Percentiles rank a stretch among this genome's conserved stretches.
Conservation (phyloP, 495 filamentous ascomycete genomes). For the Clavariopsis aquatica region DNA sequence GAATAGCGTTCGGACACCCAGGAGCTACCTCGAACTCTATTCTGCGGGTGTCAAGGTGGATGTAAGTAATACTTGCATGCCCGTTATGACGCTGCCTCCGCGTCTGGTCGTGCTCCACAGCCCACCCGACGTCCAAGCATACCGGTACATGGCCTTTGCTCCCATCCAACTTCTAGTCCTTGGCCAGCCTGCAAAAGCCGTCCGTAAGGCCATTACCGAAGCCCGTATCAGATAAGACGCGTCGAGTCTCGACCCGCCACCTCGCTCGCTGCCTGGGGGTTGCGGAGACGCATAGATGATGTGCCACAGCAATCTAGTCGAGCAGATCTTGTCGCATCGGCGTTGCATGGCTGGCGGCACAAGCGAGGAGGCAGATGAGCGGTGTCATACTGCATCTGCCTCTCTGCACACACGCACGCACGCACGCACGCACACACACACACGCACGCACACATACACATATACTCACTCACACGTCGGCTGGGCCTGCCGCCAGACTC, state of each 20-base stretch:
- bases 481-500: too few species aligned
- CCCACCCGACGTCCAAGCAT: background rate
- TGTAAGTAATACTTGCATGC: background rate
- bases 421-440: too few species aligned
- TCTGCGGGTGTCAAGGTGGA: background rate
- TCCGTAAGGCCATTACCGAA: conserved; percentile 13
- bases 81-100: background rate
- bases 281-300: background rate
- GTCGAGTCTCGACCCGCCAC: background rate
- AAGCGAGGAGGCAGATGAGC: conserved; percentile 18
- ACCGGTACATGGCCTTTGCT: background rate
- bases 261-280: too few species aligned
- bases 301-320: conserved; percentile 3
- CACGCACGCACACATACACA: too few species aligned
- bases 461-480: too few species aligned
- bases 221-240: conserved; percentile 7
- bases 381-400: conserved; percentile 4
- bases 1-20: background rate
- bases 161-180: background rate
- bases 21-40: background rate
- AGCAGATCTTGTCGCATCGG: background rate
- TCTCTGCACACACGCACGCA: too few species aligned
- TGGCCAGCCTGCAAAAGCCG: background rate
- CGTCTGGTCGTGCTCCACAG: background rate
- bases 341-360: background rate